Conservation (phyloP, 768 basidiomycete species). For the Cystoderma amianthinum region DNA sequence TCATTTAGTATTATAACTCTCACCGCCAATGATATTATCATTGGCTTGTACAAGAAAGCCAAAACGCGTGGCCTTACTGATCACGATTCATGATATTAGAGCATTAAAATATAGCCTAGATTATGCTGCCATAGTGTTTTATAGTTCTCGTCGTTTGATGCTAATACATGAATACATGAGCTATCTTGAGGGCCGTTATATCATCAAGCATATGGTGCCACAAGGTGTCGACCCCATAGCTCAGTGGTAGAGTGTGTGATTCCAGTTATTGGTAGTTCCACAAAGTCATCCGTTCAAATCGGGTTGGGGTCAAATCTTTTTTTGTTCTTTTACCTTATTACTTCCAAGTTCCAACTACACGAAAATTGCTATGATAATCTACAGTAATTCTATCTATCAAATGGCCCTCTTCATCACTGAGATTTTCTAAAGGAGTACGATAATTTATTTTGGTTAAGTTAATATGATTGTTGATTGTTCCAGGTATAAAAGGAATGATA, state of each 20-base stretch:
- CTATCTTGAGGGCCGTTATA: not conserved
- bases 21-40: slow-evolving; percentile 79
- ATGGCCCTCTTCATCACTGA: no score
- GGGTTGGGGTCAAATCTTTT: slow-evolving; percentile 26
- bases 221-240: slow-evolving; percentile 23
- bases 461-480: no score
- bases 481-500: no score
- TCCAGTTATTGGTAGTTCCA: slow-evolving; percentile 25
- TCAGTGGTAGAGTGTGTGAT: slow-evolving; percentile 34
- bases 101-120: not conserved
- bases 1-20: slow-evolving; percentile 74
- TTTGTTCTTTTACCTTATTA: no score
- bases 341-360: no score
- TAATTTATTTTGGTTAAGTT: no score
- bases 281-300: slow-evolving; percentile 44
- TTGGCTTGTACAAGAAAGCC: slow-evolving; percentile 54
- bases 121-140: not conserved
- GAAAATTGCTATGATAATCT: no score
- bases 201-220: slow-evolving; percentile 2
- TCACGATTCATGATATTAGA: not conserved
- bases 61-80: slow-evolving; percentile 4
- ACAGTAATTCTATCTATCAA: no score
- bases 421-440: no score
- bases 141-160: not conserved
- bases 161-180: no score